Percentiles rank a stretch among this genome's conserved stretches.
Evolutionary conservation across 2,329 filamentous ascomycete genomes (phyloP).

Genomic region (Madurella fahalii): DNA sequence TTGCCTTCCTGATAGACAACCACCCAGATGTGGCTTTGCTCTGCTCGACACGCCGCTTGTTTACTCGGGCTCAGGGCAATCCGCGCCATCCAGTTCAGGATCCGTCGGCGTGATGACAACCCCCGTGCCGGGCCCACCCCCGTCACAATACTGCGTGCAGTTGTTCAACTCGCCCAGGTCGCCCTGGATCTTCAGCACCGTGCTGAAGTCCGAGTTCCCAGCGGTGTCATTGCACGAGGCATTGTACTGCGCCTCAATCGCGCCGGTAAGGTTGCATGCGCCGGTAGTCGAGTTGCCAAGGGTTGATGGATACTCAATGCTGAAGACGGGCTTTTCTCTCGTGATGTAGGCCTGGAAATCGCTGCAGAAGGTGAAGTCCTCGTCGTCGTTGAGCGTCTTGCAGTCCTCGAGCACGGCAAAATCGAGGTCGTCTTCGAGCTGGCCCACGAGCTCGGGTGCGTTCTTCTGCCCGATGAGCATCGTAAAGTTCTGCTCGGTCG

Average conservation of each 20-base stretch:
- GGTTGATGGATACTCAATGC: slow-evolving; percentile 18
- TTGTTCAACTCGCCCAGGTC: slow-evolving; percentile 17
- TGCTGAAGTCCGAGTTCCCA: slow-evolving; percentile 11
- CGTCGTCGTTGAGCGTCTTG: slow-evolving; percentile 12
- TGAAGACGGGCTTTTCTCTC: slow-evolving; percentile 13
- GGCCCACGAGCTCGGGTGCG: slow-evolving; percentile 10
- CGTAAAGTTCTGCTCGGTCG: slow-evolving; percentile 2
- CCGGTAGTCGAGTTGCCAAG: slow-evolving; percentile 6
- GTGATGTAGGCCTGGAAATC: slow-evolving; percentile 15
- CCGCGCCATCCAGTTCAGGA: neutral
- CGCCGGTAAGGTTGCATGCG: neutral
- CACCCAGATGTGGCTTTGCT: too few relatives aligned
- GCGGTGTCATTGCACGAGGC: slow-evolving; percentile 3
- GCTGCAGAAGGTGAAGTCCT: slow-evolving; percentile 9
- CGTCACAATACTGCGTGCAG: slow-evolving; percentile 21
- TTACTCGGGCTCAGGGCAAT: neutral
- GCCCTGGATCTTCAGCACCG: slow-evolving; percentile 16
- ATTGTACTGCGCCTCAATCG: slow-evolving; percentile 7
- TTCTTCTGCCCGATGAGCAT: slow-evolving; percentile 22
- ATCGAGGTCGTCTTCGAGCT: slow-evolving; percentile 4
- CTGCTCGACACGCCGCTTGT: too few relatives aligned
- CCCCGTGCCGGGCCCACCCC: neutral
- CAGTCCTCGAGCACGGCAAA: slow-evolving; percentile 22
- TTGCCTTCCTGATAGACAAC: too few relatives aligned
- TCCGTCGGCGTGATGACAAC: slow-evolving; percentile 3